Percentiles rank a stretch among this genome's conserved stretches.
Evolutionary conservation across 1,284 basidiomycete genomes (phyloP).

Genomic region (Puccinia sorghi): DNA sequence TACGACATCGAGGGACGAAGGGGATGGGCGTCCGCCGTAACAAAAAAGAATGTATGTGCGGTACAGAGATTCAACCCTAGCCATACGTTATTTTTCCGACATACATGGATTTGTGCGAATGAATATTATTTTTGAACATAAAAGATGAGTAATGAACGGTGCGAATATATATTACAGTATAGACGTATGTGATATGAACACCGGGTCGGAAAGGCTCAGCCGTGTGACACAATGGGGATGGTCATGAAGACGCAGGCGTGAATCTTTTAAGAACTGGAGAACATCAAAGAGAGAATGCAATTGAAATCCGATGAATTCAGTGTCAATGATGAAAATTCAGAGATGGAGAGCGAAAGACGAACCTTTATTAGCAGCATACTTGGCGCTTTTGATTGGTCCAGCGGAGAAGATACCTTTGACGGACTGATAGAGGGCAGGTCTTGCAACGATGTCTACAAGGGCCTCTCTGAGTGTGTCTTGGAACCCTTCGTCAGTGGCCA

Average conservation of each 20-base stretch:
- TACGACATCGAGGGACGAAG: too few species aligned
- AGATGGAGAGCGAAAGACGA: background rate
- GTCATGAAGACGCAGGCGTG: background rate
- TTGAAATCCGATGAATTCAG: background rate
- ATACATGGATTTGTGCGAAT: too few species aligned
- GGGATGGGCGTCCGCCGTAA: too few species aligned
- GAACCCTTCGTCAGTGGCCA: constrained; percentile 1
- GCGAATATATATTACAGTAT: too few species aligned
- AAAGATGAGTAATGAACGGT: too few species aligned
- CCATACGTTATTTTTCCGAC: too few species aligned
- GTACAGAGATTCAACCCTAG: too few species aligned
- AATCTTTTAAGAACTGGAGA: background rate
- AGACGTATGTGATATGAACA: too few species aligned
- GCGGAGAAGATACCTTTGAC: constrained; percentile 83
- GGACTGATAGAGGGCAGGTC: constrained; percentile 79
- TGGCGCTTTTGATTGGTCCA: constrained; percentile 73
- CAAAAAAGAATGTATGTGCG: too few species aligned
- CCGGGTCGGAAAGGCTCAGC: too few species aligned
- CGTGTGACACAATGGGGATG: background rate
- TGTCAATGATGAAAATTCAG: background rate
- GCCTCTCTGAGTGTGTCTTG: constrained; percentile 61
- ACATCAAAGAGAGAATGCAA: background rate
- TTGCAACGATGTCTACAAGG: constrained; percentile 73
- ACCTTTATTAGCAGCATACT: constrained; percentile 71
- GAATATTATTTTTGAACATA: too few species aligned